Base-by-base conservation (phyloP, 1,284 basidiomycete species). In the Rhizoctonia solani region DNA sequence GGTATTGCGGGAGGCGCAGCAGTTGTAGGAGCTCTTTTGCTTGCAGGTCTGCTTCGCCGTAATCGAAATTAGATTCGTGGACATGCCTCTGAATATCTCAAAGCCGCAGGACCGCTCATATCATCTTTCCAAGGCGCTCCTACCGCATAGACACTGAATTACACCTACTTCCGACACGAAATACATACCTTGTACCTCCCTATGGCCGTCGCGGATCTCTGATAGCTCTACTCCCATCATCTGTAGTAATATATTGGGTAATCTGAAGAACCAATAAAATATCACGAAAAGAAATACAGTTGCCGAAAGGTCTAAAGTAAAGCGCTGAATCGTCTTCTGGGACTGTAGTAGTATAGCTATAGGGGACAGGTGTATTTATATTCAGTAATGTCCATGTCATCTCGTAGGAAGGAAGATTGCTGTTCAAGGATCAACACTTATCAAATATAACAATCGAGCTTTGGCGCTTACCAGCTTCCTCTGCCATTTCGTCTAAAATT, bases 1-100 rank as follows among this genome's bases (percentile, higher is more conserved):
- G 96, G 94, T 9, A 81, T 99, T 47, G 91, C 89, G 34, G 95
- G 94, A 52, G 93, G 94, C 61, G 90, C 86, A 47, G 94, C 92
- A 6, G 93, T 95, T 9, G 75, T 97, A 9, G 90, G 93, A 58
- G 90, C 93, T 32, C 77, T 98, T 44, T 76, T 95, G 68, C 74
- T 95, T 61, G 92, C 94, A 71, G 84, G 88, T 74, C 79, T 98
- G 73, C 82, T 94, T 84, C 89, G 92, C 84, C 89, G 90, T 46
- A 54, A 44, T 21, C 61, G 61, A 54, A 44, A 54, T 21, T 66
- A 52, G 53, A 66, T 59, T 49, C 29, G 52, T 66, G 25, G 50
- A 49, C 61, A 66, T 49, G 32, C 44, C 25, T 61, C 23, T 53
- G 21, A 34, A 50, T 68, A 39, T 44, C 30, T 39, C 11, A 61